Evolutionary conservation across 768 basidiomycete genomes (phyloP).

Genomic region (Panus rudis): DNA sequence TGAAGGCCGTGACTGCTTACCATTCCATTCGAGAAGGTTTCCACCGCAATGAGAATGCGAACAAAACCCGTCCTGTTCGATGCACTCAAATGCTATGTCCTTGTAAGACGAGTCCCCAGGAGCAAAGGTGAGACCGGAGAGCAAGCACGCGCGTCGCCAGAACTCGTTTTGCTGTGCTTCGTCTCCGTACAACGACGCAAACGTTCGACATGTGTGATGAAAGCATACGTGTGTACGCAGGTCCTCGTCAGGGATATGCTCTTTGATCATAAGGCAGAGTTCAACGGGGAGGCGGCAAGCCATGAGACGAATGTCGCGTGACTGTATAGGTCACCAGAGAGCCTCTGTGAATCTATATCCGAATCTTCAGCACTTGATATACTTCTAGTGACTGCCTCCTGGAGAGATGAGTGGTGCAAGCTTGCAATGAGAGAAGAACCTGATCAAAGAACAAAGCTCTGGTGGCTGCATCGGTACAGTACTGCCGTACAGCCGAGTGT

Average conservation of each 20-base stretch:
- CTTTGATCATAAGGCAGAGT: conserved; percentile 11
- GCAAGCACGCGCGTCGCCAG: conserved; percentile 9
- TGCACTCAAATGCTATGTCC: conserved; percentile 13
- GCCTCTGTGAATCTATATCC: no score
- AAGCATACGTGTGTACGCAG: conserved; percentile 18
- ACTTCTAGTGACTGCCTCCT: no score
- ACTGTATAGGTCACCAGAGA: no score
- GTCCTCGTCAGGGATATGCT: conserved; percentile 9
- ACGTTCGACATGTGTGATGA: conserved; percentile 10
- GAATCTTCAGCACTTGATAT: no score
- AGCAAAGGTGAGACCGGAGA: conserved; percentile 11
- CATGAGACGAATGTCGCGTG: no score
- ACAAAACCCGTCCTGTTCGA: conserved; percentile 15
- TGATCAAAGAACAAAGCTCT: no score
- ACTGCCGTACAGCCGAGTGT: no score
- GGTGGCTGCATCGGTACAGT: no score
- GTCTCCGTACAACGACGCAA: conserved; percentile 15
- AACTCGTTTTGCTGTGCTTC: conserved; percentile 11
- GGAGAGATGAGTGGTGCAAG: no score
- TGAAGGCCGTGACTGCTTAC: conserved; percentile 2
- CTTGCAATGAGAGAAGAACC: no score
- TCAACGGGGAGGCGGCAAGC: conserved; percentile 15
- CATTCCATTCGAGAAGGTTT: conserved; percentile 10
- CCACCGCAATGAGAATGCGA: conserved; percentile 13
- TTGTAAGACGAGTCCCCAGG: conserved; percentile 11